These are phyloP conservation scores for Corinectria fuckeliana DNA, from an alignment of 2,329 filamentous ascomycete genomes.

Conservation along the genomic window DNA sequence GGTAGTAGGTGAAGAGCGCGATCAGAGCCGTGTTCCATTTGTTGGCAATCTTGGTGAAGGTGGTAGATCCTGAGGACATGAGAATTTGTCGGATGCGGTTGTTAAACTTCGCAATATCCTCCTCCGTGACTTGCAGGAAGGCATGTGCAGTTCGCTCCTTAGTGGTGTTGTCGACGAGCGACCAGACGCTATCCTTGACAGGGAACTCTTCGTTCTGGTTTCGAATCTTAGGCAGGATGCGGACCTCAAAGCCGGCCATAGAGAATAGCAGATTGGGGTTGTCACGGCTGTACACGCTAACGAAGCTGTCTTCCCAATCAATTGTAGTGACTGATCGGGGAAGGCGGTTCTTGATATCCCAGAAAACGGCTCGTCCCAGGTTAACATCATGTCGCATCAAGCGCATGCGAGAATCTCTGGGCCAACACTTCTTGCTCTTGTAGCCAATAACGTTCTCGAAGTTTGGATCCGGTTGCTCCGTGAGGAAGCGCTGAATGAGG, in stretches of 20 bases:
- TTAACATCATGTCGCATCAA: conserved; percentile 99
- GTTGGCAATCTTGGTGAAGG: conserved; percentile 99
- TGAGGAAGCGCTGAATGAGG: conserved; percentile 95
- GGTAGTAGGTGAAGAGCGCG: conserved; percentile 97
- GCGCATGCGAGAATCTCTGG: conserved; percentile 95
- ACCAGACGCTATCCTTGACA: conserved; percentile 98
- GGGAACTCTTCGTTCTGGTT: conserved; percentile 97
- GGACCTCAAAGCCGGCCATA: conserved; percentile 97
- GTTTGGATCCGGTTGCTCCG: conserved; percentile 97
- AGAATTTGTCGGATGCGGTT: conserved; percentile 98
- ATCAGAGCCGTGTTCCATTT: conserved; percentile 99
- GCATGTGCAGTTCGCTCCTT: conserved; percentile 98
- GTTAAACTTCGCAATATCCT: conserved; percentile 98
- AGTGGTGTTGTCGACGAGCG: conserved; percentile 91
- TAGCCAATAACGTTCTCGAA: conserved; percentile 99
- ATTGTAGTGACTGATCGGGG: conserved; percentile 96
- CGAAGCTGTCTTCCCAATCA: conserved; percentile 98
- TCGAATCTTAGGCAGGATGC: conserved; percentile 91
- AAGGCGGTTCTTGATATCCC: conserved; percentile 97
- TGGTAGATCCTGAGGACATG: conserved; percentile 99
- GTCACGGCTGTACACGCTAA: conserved; percentile 96
- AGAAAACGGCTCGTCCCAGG: conserved; percentile 95
- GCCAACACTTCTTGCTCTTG: conserved; percentile 99
- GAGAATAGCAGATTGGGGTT: conserved; percentile 97
- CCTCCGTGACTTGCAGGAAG: conserved; percentile 96